Evolutionary conservation across 495 filamentous ascomycete genomes (phyloP), one percentile per base, ranked within the genome.

Genomic region (Trichoderma gamsii): DNA sequence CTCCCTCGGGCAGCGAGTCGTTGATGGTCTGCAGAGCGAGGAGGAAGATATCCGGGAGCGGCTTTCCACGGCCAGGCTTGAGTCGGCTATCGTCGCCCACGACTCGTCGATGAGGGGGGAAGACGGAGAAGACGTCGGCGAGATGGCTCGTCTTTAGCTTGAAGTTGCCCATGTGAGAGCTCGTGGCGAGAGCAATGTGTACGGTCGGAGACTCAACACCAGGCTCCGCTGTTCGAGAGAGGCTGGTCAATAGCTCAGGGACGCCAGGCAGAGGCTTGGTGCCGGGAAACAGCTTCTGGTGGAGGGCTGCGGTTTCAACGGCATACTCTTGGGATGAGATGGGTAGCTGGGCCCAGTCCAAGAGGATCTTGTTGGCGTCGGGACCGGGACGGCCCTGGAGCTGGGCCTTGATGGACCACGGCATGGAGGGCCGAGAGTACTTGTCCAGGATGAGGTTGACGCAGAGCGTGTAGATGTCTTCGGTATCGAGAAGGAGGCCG

Each of bases 351-450:
- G 95, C 95, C 93, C 95, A 99, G 21, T 89, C 82, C 46, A 79
- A 72, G 72, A 84, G 81, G 68, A 82, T 73, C 66, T 74, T 75
- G 70, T 74, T 80, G 16, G 83, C 90, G 66, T 88, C 87, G 4
- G 90, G 86, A 2, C 83, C 87, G 0, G 93, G 95, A 0, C 95
- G 89, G n/a, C 96, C 96, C 82, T 98, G 95, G 1, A 99, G 78
- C 74, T 92, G 89, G 1, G 96, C 93, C 80, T 99, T 99, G 78
- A 99, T 86, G 63, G 84, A 85, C 95, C 95, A 99, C 2, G 95
- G 94, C 6, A 99, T 82, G 23, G 78, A 72, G 9, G 90, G 87
- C 44, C 87, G 87, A 69, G 84, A 84, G 75, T 93, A 89, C 73
- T 90, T 85, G 51, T 81, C 79, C 8, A 99, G 89, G 51, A 98